Conservation (phyloP, 768 basidiomycete species). For the Kwoniella sp. region DNA sequence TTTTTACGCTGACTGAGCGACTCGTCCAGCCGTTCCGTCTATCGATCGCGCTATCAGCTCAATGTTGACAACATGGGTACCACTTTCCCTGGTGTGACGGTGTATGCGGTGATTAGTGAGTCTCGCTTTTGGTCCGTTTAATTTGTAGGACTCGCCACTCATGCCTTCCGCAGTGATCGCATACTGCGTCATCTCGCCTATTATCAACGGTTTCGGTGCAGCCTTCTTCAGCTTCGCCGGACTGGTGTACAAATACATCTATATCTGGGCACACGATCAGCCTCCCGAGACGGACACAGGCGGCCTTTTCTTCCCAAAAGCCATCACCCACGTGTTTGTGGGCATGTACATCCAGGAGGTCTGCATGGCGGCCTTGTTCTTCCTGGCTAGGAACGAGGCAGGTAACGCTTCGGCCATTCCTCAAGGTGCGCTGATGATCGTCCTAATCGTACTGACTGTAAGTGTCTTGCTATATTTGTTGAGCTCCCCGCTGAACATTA, state of each 20-base stretch:
- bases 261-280: slow-evolving; percentile 70
- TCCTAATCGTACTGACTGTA: slow-evolving; percentile 78
- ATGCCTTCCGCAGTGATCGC: slow-evolving; percentile 55
- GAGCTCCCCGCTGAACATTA: background rate
- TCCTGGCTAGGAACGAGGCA: slow-evolving; percentile 66
- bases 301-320: slow-evolving; percentile 91
- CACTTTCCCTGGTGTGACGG: slow-evolving; percentile 63
- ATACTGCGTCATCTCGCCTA: slow-evolving; percentile 84
- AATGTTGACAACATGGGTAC: slow-evolving; percentile 71
- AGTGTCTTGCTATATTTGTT: slow-evolving; percentile 39
- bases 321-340: slow-evolving; percentile 86
- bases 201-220: slow-evolving; percentile 86
- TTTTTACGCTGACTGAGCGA: slow-evolving; percentile 54
- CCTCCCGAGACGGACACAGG: slow-evolving; percentile 71
- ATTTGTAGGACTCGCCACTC: background rate
- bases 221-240: slow-evolving; percentile 79
- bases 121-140: slow-evolving; percentile 6
- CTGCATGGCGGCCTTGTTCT: slow-evolving; percentile 81
- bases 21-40: slow-evolving; percentile 57
- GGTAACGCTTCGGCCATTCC: slow-evolving; percentile 60
- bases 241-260: slow-evolving; percentile 73
- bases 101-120: slow-evolving; percentile 77
- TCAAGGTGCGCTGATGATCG: slow-evolving; percentile 76
- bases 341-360: slow-evolving; percentile 88
- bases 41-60: slow-evolving; percentile 71